These are phyloP conservation scores for Euclidium syriacum DNA, from an alignment of 345 rosid genomes.

Conservation along the genomic window DNA sequence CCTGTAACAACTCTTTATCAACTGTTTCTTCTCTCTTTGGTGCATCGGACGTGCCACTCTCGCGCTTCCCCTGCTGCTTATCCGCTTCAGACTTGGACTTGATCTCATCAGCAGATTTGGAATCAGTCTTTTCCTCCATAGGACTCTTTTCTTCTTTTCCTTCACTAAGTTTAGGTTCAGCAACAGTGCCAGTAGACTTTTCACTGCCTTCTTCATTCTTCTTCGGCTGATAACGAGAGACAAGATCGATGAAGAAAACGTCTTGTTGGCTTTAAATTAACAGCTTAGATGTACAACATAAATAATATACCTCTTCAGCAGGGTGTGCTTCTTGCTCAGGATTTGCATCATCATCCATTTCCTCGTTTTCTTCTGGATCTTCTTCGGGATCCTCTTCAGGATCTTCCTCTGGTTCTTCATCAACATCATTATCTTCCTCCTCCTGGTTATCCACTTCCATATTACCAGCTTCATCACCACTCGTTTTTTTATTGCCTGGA, in stretches of 20 bases:
- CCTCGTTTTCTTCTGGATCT: slow-evolving; percentile 40
- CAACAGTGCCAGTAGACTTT: slow-evolving; percentile 23
- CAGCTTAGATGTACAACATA: background rate
- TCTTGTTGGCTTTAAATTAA: background rate
- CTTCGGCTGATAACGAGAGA: background rate
- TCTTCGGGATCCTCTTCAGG: slow-evolving; percentile 65
- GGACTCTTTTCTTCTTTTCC: slow-evolving; percentile 35
- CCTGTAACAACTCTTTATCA: slow-evolving; percentile 87
- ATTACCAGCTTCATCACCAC: slow-evolving; percentile 28
- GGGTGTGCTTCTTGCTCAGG: slow-evolving; percentile 33
- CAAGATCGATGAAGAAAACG: background rate
- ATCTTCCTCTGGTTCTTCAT: slow-evolving; percentile 55
- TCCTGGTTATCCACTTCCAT: slow-evolving; percentile 41
- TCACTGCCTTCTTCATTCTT: slow-evolving; percentile 41
- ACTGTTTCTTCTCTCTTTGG: slow-evolving; percentile 42
- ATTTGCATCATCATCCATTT: slow-evolving; percentile 47
- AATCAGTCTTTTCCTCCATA: slow-evolving; percentile 25
- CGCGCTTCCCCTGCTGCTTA: slow-evolving; percentile 25
- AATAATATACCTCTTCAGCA: slow-evolving; percentile 46
- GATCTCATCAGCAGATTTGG: slow-evolving; percentile 31
- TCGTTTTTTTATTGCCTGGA: slow-evolving; percentile 2
- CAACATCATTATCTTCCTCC: slow-evolving; percentile 34
- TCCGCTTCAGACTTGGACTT: slow-evolving; percentile 37
- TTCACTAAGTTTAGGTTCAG: slow-evolving; percentile 21
- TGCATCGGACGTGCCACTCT: slow-evolving; percentile 29